Percentiles rank a stretch among this genome's conserved stretches.
Conservation (phyloP, 2,329 filamentous ascomycete genomes). For the Pestalotiopsis sp. region DNA sequence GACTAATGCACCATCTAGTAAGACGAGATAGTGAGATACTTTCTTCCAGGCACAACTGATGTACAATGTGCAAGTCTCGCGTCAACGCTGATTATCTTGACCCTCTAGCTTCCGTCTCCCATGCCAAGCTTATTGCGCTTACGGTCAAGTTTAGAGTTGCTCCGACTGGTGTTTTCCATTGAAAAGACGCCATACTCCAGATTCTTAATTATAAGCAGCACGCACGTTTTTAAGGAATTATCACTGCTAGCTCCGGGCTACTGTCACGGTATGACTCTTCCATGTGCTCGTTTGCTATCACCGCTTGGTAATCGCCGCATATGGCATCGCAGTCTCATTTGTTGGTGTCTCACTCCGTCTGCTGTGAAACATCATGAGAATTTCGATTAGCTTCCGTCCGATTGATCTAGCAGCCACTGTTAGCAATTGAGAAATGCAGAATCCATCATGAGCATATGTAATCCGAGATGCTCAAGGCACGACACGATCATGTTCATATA, state of each 20-base stretch:
- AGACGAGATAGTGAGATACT: background rate
- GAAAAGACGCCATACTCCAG: background rate
- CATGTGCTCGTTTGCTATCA: background rate
- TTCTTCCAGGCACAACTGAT: background rate
- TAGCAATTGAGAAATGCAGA: background rate
- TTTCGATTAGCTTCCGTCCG: background rate
- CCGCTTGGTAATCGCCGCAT: conserved; percentile 6
- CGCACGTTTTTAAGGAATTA: background rate
- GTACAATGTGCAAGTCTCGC: background rate
- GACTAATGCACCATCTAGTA: background rate
- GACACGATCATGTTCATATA: background rate
- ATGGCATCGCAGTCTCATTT: background rate
- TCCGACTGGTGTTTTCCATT: background rate
- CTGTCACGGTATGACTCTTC: conserved; percentile 3
- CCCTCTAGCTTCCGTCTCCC: background rate
- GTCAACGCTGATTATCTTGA: background rate
- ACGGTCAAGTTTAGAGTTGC: background rate
- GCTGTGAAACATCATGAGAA: background rate
- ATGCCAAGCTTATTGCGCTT: background rate
- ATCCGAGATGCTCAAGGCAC: background rate
- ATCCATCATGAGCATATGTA: background rate
- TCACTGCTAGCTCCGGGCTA: background rate
- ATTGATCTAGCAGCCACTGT: background rate
- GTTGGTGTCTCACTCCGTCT: background rate
- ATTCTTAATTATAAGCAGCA: background rate